These are phyloP conservation scores for Boletus pseudopeckii DNA, from an alignment of 768 basidiomycete genomes.

Conservation along the genomic window DNA sequence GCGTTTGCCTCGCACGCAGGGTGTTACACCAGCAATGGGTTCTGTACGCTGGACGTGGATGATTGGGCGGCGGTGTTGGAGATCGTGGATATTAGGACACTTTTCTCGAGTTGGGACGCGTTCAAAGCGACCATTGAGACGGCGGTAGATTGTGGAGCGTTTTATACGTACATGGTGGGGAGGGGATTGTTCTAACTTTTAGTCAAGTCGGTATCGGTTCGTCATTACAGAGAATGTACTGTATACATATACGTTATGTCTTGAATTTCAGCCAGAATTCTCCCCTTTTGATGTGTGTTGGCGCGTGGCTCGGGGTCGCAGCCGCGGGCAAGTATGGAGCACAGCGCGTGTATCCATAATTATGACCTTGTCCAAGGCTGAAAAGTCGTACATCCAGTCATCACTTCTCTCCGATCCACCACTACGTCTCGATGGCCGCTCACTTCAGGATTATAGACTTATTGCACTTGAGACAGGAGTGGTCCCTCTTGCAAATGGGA, in stretches of 20 bases:
- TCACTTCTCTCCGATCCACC: constrained; percentile 59
- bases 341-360: neutral
- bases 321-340: no score
- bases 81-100: constrained; percentile 22
- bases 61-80: constrained; percentile 39
- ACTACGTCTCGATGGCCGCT: constrained; percentile 75
- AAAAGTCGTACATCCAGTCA: constrained; percentile 70
- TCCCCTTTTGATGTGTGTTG: no score
- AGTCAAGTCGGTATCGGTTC: neutral
- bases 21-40: constrained; percentile 42
- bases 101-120: constrained; percentile 18
- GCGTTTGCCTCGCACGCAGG: constrained; percentile 42
- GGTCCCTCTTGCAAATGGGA: constrained; percentile 81
- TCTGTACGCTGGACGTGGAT: constrained; percentile 35
- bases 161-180: constrained; percentile 13
- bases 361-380: constrained; percentile 63
- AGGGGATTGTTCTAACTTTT: constrained; percentile 7
- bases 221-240: no score
- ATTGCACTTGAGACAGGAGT: constrained; percentile 76
- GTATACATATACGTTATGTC: no score
- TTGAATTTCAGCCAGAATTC: no score
- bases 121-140: constrained; percentile 13
- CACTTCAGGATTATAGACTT: constrained; percentile 60
- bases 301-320: no score
- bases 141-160: constrained; percentile 4